Evolutionary conservation across 1,139 yeast genomes (phyloP), one percentile per base, ranked within the genome.

Genomic region (Suhomyces yuchorum): DNA sequence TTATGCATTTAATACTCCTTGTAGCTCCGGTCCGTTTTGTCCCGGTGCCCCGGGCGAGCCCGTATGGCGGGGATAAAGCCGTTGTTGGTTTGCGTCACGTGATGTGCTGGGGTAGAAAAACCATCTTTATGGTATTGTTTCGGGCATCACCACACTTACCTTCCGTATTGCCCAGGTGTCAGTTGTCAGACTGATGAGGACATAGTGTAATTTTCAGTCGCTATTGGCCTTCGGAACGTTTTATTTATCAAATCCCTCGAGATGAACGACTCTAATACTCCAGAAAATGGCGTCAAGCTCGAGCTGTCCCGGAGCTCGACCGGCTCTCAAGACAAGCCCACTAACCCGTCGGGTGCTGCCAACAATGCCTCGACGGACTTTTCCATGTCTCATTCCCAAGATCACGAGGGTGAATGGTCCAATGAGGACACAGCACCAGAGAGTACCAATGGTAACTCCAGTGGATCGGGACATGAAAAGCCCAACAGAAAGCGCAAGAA

Each of bases 401-500:
- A 38, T 12, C 34, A 33, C 11, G 47, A 44, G 4, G 26, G 38
- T 12, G 47, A 47, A 20, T 47, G 50, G 50, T 43, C 50, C 23
- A 37, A 23, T 18, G 50, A 47, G 17, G 49, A 46, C 20, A 24
- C 28, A 8, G 18, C 33, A 7, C 28, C 22, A 15, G 37, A 15
- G 2, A 15, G 22, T n/a, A 19, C 20, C 34, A 28, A 42, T 15
- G 44, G 40, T 4, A 30, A 12, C 17, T 7, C 15, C 41, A 35
- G 30, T 17, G 43, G 37, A 34, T 33, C 36, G 12, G 28, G 14
- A 35, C 20, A 40, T 12, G 49, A 52, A 20, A 45, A 33, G 22
- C 42, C 49, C 24, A 35, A 42, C 34, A 50, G 50, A 40, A 56
- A 55, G 49, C 50, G 78, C 46, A 79, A 80, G 65, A 81, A 81